Evolutionary conservation across 176 grass and related monocot genomes (phyloP).

Genomic region (Oryza australiensis): DNA sequence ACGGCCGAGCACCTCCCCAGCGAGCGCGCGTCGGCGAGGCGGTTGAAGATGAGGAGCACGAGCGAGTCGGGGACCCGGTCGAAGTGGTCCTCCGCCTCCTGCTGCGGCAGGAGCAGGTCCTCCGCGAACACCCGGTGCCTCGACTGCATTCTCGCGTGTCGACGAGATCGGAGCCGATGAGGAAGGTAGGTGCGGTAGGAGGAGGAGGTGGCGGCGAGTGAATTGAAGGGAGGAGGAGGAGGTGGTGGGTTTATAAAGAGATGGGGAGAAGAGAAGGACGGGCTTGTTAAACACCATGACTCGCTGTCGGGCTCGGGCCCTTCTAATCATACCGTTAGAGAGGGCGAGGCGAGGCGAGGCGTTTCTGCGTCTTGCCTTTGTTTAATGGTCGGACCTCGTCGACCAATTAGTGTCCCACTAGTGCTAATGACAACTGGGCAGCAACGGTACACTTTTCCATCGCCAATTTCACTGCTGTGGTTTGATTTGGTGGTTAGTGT

Average conservation of each 20-base stretch:
- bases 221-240: slow-evolving; percentile 2
- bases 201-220: slow-evolving; percentile 36
- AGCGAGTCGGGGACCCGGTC: slow-evolving; percentile 67
- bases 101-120: slow-evolving; percentile 43
- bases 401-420: too few relatives aligned
- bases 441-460: neutral
- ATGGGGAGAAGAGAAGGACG: neutral
- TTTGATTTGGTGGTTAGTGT: too few relatives aligned
- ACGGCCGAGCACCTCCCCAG: slow-evolving; percentile 64
- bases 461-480: too few relatives aligned
- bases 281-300: slow-evolving; percentile 39
- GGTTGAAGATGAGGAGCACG: slow-evolving; percentile 77
- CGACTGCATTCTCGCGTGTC: slow-evolving; percentile 49
- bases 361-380: neutral
- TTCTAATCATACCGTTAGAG: slow-evolving; percentile 42
- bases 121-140: slow-evolving; percentile 64
- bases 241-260: slow-evolving; percentile 47
- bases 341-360: neutral
- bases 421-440: neutral
- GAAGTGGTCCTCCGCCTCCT: slow-evolving; percentile 59
- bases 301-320: slow-evolving; percentile 50
- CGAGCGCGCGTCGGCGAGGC: slow-evolving; percentile 62
- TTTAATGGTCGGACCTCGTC: neutral
- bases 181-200: neutral
- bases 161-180: neutral